Base-by-base conservation (phyloP, 2,329 filamentous ascomycete genomes). In the Talaromyces marneffei region DNA sequence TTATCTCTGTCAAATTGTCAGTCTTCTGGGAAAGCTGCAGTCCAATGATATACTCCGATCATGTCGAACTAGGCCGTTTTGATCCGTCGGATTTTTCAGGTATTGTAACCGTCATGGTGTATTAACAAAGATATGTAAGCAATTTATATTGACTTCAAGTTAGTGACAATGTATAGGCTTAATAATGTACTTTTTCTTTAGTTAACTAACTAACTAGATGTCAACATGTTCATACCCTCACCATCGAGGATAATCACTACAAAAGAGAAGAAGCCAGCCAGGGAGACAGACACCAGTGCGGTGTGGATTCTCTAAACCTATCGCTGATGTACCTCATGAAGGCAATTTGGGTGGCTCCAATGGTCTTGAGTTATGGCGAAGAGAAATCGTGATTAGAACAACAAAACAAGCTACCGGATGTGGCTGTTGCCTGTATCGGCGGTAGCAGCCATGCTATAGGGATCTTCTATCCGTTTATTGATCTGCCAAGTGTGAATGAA, bases 311-410 rank as follows among this genome's bases (percentile, higher is more conserved):
- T 1, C 86, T 86, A 33, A 85, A 77, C 0, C 74, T 75, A 67
- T 89, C 86, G 64, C 81, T 84, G 66, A 84, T 83, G 68, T 86
- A 84, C 0, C 87, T 87, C 5, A 88, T 81, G 66, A 87, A 85
- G 2, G 80, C 78, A 25, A 78, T 75, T 66, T 83, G 78, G 2
- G 77, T 77, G 56, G 77, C 77, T 8, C 82, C 81, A 60, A 85
- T 79, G 46, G 80, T 48, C 3, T 29, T 48, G 14, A 48, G 44
- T 12, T 48, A 29, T 48, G 44, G 44, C 12, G 44, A 48, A 4
- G 44, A 48, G 20, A 20, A 20, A 29, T n/a, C 27, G 44, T 27
- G n/a, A n/a, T n/a, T 40, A 60, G 18, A 46, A 64, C 27, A 68
- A 65, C 46, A 60, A 18, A 46, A 67, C 16, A 68, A 65, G 37